Evolutionary conservation across 169 alveolate genomes (phyloP), one percentile per base, ranked within the genome.

Genomic region (Sarcocystis neurona): DNA sequence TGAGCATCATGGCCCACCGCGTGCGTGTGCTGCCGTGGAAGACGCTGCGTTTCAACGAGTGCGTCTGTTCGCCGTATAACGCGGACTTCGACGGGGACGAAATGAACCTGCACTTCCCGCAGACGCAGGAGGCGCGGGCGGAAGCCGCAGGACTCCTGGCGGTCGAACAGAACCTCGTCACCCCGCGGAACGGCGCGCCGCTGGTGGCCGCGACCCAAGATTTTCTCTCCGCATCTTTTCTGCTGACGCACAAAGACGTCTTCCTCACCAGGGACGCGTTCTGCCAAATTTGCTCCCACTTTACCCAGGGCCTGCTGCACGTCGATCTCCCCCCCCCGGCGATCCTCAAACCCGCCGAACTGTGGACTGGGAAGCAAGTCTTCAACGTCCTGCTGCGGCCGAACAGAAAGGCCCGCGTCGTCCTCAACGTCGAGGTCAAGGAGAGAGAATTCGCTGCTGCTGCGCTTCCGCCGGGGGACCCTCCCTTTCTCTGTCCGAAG

Each of bases 1-100:
- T 98, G 89, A 97, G 99, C 79, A 98, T 98, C 82, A 98, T 98
- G 99, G 97, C 99, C 15, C 99, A 98, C 93, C 92, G 96, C 88
- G 99, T 97, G 23, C 95, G 97, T 70, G 97, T 98, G 34, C 95
- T 98, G 99, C 98, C 98, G 23, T 97, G 98, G 93, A 95, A 98
- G 79, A 98, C 99, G 20, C 94, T 98, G 77, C 94, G 99, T 41
- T 98, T 98, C 89, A 98, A 98, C 93, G 99, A 97, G 92, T 97
- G 99, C 91, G 98, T 97, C 44, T 99, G 99, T 94, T 96, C 98
- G 27, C 99, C 99, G 18, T 99, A 98, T 95, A 99, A 99, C 90
- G 99, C 99, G 2, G 99, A 99, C 93, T 99, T 99, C 89, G 99
- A 99, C 92, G 99, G 99, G 0, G 99, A 99, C 92, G 99, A 99